Conservation (phyloP, 352 stramenopile genomes). For the Globisporangium yorkense region DNA sequence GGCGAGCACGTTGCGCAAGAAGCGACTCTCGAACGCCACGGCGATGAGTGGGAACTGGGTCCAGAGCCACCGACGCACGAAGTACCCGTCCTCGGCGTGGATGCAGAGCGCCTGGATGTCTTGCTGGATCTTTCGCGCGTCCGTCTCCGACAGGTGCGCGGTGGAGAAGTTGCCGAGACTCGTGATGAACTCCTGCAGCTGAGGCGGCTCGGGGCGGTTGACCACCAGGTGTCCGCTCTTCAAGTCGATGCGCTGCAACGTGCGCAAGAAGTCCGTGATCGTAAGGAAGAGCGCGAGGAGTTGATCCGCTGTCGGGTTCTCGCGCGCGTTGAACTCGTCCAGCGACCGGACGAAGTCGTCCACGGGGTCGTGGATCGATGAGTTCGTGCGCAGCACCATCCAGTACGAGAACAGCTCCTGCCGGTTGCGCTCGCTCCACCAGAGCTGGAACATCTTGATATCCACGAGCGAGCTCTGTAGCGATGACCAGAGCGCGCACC, state of each 20-base stretch:
- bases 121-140: conserved; percentile 44
- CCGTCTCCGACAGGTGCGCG: conserved; percentile 37
- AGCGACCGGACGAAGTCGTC: conserved; percentile 77
- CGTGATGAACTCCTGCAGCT: conserved; percentile 72
- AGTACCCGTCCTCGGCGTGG: conserved; percentile 66
- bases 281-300: conserved; percentile 65
- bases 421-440: conserved; percentile 75
- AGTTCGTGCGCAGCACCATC: conserved; percentile 58
- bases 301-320: conserved; percentile 55
- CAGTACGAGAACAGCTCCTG: conserved; percentile 81
- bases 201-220: conserved; percentile 42
- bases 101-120: conserved; percentile 64
- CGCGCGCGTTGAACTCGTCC: conserved; percentile 65
- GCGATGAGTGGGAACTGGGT: conserved; percentile 82
- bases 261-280: conserved; percentile 72
- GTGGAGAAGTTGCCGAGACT: conserved; percentile 54
- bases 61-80: conserved; percentile 78
- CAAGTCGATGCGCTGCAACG: conserved; percentile 44
- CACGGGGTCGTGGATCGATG: conserved; percentile 63
- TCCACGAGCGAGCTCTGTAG: conserved; percentile 71
- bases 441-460: conserved; percentile 85
- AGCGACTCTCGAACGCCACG: conserved; percentile 64
- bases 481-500: conserved; percentile 57
- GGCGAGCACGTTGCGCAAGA: conserved; percentile 33
- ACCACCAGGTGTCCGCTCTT: conserved; percentile 20